Evolutionary conservation across 768 basidiomycete species (phyloP).

Genomic region (Podaxis pistillaris): DNA sequence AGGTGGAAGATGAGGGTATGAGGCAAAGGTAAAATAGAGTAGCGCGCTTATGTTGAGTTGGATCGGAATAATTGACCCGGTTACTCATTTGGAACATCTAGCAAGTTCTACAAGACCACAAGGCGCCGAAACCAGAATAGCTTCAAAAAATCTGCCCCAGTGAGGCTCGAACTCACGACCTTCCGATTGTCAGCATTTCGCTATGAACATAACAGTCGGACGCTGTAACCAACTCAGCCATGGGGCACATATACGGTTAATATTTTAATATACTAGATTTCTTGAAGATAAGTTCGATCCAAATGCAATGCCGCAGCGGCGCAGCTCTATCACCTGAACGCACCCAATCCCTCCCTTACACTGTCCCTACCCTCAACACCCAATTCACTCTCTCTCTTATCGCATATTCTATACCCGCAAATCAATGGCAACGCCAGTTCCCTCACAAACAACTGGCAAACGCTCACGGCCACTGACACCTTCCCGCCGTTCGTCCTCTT

Average conservation of each 20-base stretch:
- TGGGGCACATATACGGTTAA: conserved; percentile 42
- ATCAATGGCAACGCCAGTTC: conserved; percentile 9
- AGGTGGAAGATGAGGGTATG: conserved; percentile 8
- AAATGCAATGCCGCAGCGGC: too few relatives aligned
- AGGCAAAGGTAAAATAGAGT: too few relatives aligned
- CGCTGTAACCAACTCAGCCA: conserved; percentile 79
- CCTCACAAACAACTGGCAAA: conserved; percentile 12
- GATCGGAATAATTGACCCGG: neutral
- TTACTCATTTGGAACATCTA: neutral
- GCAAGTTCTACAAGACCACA: neutral
- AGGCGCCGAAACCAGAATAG: neutral
- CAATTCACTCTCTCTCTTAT: neutral
- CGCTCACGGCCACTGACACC: conserved; percentile 36
- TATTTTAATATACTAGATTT: too few relatives aligned
- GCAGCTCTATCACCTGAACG: too few relatives aligned
- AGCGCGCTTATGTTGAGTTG: neutral
- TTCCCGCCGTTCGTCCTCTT: conserved; percentile 32
- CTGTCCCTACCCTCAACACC: neutral
- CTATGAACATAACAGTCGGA: conserved; percentile 54
- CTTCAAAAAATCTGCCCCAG: conserved; percentile 42
- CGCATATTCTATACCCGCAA: neutral
- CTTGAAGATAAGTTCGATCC: too few relatives aligned
- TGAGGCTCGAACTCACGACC: conserved; percentile 71
- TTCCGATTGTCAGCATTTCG: conserved; percentile 39
- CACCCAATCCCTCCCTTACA: too few relatives aligned